A percentile compares a stretch with the other conserved stretches of the same genome.
Conservation (phyloP, 257 asterid genomes). For the Mitragyna speciosa region DNA sequence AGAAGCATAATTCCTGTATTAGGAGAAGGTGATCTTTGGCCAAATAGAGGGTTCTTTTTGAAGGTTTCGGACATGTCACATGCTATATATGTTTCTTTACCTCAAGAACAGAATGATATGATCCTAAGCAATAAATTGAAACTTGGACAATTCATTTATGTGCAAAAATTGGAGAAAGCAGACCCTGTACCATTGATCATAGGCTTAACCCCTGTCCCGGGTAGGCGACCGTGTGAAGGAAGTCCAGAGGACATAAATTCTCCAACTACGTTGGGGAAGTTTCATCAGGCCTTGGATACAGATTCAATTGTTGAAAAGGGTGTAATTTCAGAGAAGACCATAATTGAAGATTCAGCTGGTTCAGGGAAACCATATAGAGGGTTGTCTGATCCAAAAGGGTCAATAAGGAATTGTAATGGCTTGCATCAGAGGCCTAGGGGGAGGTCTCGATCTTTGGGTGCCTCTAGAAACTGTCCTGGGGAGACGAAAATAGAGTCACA, state of each 20-base stretch:
- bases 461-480: slow-evolving; percentile 33
- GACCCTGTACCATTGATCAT: slow-evolving; percentile 59
- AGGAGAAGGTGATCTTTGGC: slow-evolving; percentile 75
- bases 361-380: slow-evolving; percentile 28
- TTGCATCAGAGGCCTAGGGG: slow-evolving; percentile 13
- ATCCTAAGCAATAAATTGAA: slow-evolving; percentile 53
- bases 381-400: slow-evolving; percentile 32
- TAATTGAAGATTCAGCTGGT: slow-evolving; percentile 15
- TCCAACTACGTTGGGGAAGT: slow-evolving; percentile 27
- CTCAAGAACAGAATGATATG: slow-evolving; percentile 62
- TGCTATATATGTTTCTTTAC: slow-evolving; percentile 55
- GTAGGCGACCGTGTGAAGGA: slow-evolving; percentile 59
- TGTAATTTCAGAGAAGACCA: slow-evolving; percentile 59
- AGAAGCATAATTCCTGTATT: slow-evolving; percentile 74
- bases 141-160: slow-evolving; percentile 67
- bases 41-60: slow-evolving; percentile 63
- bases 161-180: slow-evolving; percentile 44
- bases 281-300: slow-evolving; percentile 29
- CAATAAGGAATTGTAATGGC: slow-evolving; percentile 18
- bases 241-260: slow-evolving; percentile 50
- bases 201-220: slow-evolving; percentile 59
- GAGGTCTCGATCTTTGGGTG: slow-evolving; percentile 40
- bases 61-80: slow-evolving; percentile 72
- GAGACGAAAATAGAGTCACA: slow-evolving; percentile 8
- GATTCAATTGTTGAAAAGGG: slow-evolving; percentile 58